These are phyloP conservation scores for Sugiyamaella americana DNA, from an alignment of 805 yeast genomes.

Conservation along the genomic window DNA sequence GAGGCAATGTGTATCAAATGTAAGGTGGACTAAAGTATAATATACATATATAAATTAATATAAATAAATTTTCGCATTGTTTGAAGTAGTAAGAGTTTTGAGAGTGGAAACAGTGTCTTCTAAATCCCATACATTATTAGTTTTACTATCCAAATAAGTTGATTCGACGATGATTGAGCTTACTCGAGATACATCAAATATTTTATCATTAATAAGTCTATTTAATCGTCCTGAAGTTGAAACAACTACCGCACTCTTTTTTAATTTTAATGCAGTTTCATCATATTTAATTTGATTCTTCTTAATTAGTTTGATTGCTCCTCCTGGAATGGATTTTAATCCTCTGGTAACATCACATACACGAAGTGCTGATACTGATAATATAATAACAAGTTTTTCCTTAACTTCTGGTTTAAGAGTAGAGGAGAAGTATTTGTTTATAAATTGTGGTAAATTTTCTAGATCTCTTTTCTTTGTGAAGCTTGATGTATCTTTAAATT, in stretches of 20 bases:
- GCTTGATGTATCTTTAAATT: slow-evolving; percentile 57
- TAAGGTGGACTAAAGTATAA: too few relatives aligned
- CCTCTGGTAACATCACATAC: slow-evolving; percentile 82
- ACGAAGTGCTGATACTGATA: slow-evolving; percentile 74
- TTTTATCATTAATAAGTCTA: slow-evolving; percentile 43
- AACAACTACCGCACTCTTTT: slow-evolving; percentile 43
- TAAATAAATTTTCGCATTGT: slow-evolving; percentile 32
- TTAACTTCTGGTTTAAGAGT: slow-evolving; percentile 5
- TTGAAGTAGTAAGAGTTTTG: slow-evolving; percentile 15
- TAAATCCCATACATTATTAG: slow-evolving; percentile 54
- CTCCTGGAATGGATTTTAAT: slow-evolving; percentile 39
- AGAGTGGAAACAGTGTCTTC: slow-evolving; percentile 28
- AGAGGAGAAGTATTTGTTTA: slow-evolving; percentile 6
- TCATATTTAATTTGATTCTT: slow-evolving; percentile 70
- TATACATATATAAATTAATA: too few relatives aligned
- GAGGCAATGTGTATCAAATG: too few relatives aligned
- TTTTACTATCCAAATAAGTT: slow-evolving; percentile 54
- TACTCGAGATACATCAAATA: slow-evolving; percentile 40
- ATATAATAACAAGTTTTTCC: slow-evolving; percentile 42
- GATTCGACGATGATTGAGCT: slow-evolving; percentile 55
- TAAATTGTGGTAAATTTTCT: slow-evolving; percentile 37
- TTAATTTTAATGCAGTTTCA: slow-evolving; percentile 36
- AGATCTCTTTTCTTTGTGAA: slow-evolving; percentile 49
- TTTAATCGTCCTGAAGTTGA: slow-evolving; percentile 58
- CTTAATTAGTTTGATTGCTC: slow-evolving; percentile 64